Evolutionary conservation across 148 eudicot species (phyloP).

Genomic region (Vaccinium myrtillus): DNA sequence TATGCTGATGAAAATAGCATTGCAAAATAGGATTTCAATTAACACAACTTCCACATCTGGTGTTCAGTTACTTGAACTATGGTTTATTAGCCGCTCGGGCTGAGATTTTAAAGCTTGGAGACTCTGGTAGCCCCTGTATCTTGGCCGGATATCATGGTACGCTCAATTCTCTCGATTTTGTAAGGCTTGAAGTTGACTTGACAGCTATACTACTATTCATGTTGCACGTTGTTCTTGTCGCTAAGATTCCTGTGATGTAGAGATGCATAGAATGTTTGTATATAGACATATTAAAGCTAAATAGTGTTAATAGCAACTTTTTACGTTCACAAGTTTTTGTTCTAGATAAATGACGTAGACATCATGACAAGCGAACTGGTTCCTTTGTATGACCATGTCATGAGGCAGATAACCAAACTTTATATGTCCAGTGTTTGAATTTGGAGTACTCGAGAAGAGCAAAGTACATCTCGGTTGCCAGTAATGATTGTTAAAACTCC

Average conservation of each 20-base stretch:
- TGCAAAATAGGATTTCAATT: background rate
- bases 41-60: background rate
- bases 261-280: background rate
- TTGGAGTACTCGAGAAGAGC: background rate
- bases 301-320: background rate
- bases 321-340: background rate
- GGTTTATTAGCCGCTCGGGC: slow-evolving; percentile 98
- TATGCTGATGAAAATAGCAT: slow-evolving; percentile 1
- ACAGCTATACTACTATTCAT: background rate
- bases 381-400: background rate
- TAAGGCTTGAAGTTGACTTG: slow-evolving; percentile 7
- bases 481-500: background rate
- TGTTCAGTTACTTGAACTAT: slow-evolving; percentile 82
- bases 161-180: slow-evolving; percentile 13
- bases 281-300: background rate
- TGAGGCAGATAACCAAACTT: background rate
- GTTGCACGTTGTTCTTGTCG: background rate
- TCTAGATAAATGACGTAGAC: background rate
- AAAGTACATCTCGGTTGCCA: background rate
- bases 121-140: slow-evolving; percentile 73
- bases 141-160: slow-evolving; percentile 73
- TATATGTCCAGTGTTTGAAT: background rate
- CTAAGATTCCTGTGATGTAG: background rate
- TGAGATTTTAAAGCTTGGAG: slow-evolving; percentile 75
- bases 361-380: slow-evolving; percentile 11